Conservation (phyloP, 768 basidiomycete genomes). For the Pisolithus albus region DNA sequence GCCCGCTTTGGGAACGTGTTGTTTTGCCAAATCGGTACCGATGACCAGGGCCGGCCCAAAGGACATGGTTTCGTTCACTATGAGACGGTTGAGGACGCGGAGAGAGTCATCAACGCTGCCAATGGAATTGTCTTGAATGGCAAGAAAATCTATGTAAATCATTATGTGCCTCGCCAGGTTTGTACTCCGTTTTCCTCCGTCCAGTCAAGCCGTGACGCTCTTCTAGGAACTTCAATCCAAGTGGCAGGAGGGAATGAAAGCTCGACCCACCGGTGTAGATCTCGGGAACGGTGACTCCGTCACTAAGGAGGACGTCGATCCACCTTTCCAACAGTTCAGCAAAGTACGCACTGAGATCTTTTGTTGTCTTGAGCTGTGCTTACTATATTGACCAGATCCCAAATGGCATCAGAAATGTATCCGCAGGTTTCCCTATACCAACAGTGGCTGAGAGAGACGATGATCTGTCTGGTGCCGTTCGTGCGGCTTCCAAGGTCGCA, state of each 20-base stretch:
- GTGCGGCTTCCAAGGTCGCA: constrained; percentile 35
- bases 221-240: constrained; percentile 94
- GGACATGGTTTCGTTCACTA: constrained; percentile 99
- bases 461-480: constrained; percentile 32
- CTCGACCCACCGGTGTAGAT: constrained; percentile 97
- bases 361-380: neutral
- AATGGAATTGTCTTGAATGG: constrained; percentile 99
- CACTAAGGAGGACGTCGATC: constrained; percentile 65
- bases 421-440: constrained; percentile 85
- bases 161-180: constrained; percentile 95
- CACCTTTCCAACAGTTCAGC: constrained; percentile 73
- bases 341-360: constrained; percentile 40
- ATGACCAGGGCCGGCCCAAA: constrained; percentile 91
- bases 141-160: constrained; percentile 98
- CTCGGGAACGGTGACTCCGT: constrained; percentile 95
- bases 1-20: constrained; percentile 97
- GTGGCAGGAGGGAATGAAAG: constrained; percentile 73
- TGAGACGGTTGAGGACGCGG: constrained; percentile 96
- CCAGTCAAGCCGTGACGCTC: neutral
- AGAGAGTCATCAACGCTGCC: constrained; percentile 94
- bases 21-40: constrained; percentile 97
- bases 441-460: constrained; percentile 93
- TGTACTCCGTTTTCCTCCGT: constrained; percentile 9
- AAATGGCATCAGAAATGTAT: constrained; percentile 82
- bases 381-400: constrained; percentile 41